Evolutionary conservation across 768 basidiomycete genomes (phyloP).

Genomic region (Suillus discolor): DNA sequence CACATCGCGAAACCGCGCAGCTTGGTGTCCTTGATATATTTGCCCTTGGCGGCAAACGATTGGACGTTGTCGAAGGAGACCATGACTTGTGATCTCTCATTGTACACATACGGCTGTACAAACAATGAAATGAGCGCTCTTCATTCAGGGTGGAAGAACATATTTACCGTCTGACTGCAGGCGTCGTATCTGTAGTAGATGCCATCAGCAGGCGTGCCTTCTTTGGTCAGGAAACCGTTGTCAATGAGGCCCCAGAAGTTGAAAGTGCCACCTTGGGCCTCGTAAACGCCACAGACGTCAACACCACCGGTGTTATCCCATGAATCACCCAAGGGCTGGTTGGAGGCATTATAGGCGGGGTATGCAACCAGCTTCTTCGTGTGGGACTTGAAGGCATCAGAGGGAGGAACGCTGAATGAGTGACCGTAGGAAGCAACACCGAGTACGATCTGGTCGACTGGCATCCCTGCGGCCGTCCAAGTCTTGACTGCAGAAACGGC

Average conservation of each 20-base stretch:
- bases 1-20: conserved; percentile 73
- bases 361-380: conserved; percentile 46
- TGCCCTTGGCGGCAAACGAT: conserved; percentile 64
- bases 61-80: conserved; percentile 65
- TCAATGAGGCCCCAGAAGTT: conserved; percentile 63
- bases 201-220: conserved; percentile 37
- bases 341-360: conserved; percentile 48
- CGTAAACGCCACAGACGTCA: conserved; percentile 55
- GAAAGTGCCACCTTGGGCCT: conserved; percentile 54
- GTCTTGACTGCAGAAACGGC: conserved; percentile 69
- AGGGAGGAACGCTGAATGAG: conserved; percentile 52
- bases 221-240: conserved; percentile 49
- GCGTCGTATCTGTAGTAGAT: conserved; percentile 60
- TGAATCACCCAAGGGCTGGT: conserved; percentile 53
- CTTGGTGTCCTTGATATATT: conserved; percentile 52
- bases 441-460: conserved; percentile 66
- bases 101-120: conserved; percentile 69
- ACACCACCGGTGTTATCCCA: conserved; percentile 52
- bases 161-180: conserved; percentile 73
- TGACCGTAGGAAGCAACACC: conserved; percentile 86
- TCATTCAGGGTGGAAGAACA: not conserved
- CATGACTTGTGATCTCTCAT: conserved; percentile 54
- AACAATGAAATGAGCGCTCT: conserved; percentile 6
- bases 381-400: conserved; percentile 37
- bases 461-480: conserved; percentile 82